Conservation (phyloP, 1,284 basidiomycete genomes). For the Crucibulum cyathiforme region DNA sequence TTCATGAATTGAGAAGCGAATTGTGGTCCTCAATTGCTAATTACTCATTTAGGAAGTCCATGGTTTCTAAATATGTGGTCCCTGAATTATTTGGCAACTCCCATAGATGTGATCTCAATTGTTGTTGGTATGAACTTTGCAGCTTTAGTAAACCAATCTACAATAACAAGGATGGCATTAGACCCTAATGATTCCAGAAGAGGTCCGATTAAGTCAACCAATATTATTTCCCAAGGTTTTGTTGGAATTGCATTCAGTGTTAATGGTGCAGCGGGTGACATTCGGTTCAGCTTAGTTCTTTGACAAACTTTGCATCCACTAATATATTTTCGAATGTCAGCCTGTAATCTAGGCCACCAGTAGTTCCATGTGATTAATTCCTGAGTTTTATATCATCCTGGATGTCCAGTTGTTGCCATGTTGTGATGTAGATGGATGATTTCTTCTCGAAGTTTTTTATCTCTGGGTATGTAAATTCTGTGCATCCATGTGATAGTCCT, state of each 20-base stretch:
- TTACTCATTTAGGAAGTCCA: background rate
- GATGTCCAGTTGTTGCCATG: too few species aligned
- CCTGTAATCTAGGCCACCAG: background rate
- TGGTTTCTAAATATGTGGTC: background rate
- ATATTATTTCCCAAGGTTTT: background rate
- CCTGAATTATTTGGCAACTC: background rate
- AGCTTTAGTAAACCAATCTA: background rate
- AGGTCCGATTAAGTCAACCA: background rate
- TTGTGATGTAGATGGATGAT: too few species aligned
- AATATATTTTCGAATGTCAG: conserved; percentile 25
- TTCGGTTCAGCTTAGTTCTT: conserved; percentile 12
- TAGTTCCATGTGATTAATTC: too few species aligned
- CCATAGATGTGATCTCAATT: background rate
- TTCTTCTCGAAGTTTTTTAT: too few species aligned
- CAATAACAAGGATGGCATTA: background rate
- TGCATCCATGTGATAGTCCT: too few species aligned
- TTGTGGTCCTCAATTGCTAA: background rate
- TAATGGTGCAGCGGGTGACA: background rate
- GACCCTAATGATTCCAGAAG: background rate
- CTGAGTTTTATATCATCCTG: too few species aligned
- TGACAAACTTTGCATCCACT: conserved; percentile 24
- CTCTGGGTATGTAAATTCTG: too few species aligned
- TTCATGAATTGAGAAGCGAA: background rate
- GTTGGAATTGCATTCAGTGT: background rate
- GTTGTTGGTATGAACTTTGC: background rate